These are phyloP conservation scores for Penicillium robsamsonii DNA, from an alignment of 495 filamentous ascomycete genomes.

Conservation along the genomic window DNA sequence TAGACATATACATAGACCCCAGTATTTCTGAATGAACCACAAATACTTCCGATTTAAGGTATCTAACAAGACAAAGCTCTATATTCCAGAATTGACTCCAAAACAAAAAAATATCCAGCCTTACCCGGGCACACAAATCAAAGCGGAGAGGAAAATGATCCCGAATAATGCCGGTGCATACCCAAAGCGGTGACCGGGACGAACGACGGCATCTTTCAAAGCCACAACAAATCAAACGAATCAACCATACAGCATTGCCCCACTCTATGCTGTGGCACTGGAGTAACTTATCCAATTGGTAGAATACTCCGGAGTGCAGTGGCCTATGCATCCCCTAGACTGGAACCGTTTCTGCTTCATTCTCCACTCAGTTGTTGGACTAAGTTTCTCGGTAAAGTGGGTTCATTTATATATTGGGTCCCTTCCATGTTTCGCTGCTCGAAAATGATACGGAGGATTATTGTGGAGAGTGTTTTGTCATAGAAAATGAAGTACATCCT, in stretches of 20 bases:
- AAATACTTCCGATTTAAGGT: background rate
- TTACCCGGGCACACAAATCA: background rate
- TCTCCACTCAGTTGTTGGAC: conserved; percentile 6
- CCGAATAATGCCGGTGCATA: background rate
- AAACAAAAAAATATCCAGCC: background rate
- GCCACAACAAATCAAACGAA: background rate
- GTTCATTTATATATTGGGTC: background rate
- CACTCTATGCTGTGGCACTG: background rate
- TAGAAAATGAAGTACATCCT: background rate
- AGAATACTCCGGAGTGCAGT: background rate
- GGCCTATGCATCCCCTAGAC: conserved; percentile 7
- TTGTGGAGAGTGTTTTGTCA: background rate
- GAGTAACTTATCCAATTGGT: background rate
- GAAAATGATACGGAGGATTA: background rate
- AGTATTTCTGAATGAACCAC: background rate
- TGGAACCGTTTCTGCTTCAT: conserved; percentile 1
- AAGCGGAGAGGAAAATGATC: background rate
- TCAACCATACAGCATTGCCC: background rate
- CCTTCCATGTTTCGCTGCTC: background rate
- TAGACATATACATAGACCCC: background rate
- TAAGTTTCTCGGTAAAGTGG: conserved; percentile 13
- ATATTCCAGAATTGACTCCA: background rate
- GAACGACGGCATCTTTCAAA: background rate
- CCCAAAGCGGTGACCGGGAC: conserved; percentile 9
- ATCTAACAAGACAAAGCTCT: background rate